Evolutionary conservation across 768 basidiomycete genomes (phyloP).

Genomic region (Mycena rebaudengoi): DNA sequence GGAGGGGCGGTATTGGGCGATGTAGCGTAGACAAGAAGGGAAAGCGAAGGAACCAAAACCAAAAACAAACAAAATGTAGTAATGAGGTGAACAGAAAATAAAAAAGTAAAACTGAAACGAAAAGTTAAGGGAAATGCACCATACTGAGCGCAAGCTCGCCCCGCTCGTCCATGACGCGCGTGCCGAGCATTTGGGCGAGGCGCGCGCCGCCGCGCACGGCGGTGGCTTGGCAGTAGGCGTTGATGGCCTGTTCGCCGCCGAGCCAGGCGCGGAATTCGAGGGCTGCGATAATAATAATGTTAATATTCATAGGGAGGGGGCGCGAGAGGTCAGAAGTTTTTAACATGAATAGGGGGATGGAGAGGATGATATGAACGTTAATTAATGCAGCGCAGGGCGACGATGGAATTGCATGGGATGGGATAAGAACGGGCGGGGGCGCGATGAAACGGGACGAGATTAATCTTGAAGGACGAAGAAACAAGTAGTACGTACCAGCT

Average conservation of each 20-base stretch:
- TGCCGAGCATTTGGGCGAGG: slow-evolving; percentile 60
- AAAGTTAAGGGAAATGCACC: slow-evolving; percentile 42
- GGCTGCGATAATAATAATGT: slow-evolving; percentile 45
- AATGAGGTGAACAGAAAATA: not conserved
- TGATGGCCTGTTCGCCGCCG: slow-evolving; percentile 70
- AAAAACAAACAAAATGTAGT: too few species aligned
- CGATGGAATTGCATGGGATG: too few species aligned
- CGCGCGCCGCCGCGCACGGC: slow-evolving; percentile 62
- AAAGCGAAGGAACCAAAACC: too few species aligned
- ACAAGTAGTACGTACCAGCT: not conserved
- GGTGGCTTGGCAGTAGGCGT: slow-evolving; percentile 61
- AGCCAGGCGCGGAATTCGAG: slow-evolving; percentile 68
- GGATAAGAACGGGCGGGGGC: too few species aligned
- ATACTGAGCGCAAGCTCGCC: slow-evolving; percentile 62
- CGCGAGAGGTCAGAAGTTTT: too few species aligned
- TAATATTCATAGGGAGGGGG: too few species aligned
- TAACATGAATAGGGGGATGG: too few species aligned
- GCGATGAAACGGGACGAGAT: too few species aligned
- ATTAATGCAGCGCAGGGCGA: too few species aligned
- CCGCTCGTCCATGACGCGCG: slow-evolving; percentile 56
- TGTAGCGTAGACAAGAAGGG: too few species aligned
- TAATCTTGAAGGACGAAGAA: not conserved
- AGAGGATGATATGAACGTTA: too few species aligned
- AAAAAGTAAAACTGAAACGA: not conserved
- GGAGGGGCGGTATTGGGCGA: too few species aligned